Conservation (phyloP, 2,329 filamentous ascomycete species). For the Microsporum canis region DNA sequence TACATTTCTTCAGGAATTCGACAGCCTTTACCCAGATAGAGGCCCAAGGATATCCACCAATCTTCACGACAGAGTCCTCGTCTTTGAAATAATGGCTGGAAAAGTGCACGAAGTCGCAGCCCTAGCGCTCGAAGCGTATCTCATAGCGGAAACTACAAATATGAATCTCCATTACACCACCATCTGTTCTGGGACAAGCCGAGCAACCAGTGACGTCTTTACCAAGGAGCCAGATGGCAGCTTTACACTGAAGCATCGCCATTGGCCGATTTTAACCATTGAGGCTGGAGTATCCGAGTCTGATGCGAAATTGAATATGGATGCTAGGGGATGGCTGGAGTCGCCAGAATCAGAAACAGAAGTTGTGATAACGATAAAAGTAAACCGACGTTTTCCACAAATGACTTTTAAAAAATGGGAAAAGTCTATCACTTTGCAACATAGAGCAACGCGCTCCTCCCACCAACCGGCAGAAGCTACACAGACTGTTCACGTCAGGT, state of each 20-base stretch:
- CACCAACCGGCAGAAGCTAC: background rate
- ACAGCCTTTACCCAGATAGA: background rate
- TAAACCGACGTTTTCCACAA: background rate
- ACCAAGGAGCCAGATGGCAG: background rate
- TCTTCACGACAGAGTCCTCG: background rate
- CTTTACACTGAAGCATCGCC: background rate
- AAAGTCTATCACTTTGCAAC: background rate
- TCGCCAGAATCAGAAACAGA: background rate
- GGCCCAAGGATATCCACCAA: background rate
- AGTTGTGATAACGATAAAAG: slow-evolving; percentile 1
- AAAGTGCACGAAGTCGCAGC: background rate
- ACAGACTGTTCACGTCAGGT: background rate
- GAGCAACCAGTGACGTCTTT: background rate
- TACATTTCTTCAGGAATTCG: background rate
- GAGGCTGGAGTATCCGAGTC: slow-evolving; percentile 2
- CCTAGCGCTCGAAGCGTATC: background rate
- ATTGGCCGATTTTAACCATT: background rate
- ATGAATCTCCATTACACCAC: background rate
- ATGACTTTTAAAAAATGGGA: slow-evolving; percentile 1
- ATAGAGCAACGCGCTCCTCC: background rate
- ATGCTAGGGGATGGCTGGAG: slow-evolving; percentile 5
- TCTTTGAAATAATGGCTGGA: background rate
- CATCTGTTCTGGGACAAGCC: background rate
- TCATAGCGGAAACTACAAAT: background rate
- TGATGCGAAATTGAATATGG: slow-evolving; percentile 1